Conservation (phyloP, 2,329 filamentous ascomycete genomes). For the Colletotrichum sp. region DNA sequence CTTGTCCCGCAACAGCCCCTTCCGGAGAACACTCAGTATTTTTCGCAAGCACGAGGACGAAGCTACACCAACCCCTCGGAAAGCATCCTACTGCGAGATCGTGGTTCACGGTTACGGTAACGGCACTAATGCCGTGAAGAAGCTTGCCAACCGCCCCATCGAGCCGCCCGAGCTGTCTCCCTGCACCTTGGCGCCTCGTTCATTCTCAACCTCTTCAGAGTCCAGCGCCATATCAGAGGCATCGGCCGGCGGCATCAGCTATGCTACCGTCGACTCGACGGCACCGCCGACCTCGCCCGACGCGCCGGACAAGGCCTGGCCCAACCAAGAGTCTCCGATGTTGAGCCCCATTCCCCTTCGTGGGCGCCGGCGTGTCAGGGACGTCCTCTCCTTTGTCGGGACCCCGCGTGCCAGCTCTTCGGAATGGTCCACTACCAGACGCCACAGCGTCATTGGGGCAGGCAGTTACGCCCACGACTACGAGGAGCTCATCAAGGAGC, state of each 20-base stretch:
- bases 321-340: slow-evolving; percentile 8
- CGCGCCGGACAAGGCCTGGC: slow-evolving; percentile 15
- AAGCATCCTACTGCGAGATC: slow-evolving; percentile 52
- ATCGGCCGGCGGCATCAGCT: slow-evolving; percentile 30
- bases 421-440: not conserved
- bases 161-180: not conserved
- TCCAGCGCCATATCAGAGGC: slow-evolving; percentile 23
- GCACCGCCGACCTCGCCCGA: slow-evolving; percentile 27
- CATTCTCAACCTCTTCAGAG: slow-evolving; percentile 24
- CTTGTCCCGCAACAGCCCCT: slow-evolving; percentile 24
- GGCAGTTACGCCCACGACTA: slow-evolving; percentile 28
- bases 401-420: not conserved
- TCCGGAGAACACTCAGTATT: slow-evolving; percentile 38
- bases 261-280: slow-evolving; percentile 28
- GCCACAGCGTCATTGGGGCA: not conserved
- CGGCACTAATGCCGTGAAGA: slow-evolving; percentile 46
- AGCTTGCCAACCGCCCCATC: not conserved
- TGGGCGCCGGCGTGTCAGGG: slow-evolving; percentile 29
- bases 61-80: not conserved
- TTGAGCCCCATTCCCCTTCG: slow-evolving; percentile 25
- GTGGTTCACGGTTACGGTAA: slow-evolving; percentile 60
- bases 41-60: slow-evolving; percentile 26
- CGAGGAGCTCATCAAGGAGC: slow-evolving; percentile 26
- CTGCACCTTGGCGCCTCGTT: not conserved
- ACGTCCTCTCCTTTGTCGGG: slow-evolving; percentile 4